These are phyloP conservation scores for Sporobolomyces phaffii DNA, from an alignment of 768 basidiomycete species.

Conservation along the genomic window DNA sequence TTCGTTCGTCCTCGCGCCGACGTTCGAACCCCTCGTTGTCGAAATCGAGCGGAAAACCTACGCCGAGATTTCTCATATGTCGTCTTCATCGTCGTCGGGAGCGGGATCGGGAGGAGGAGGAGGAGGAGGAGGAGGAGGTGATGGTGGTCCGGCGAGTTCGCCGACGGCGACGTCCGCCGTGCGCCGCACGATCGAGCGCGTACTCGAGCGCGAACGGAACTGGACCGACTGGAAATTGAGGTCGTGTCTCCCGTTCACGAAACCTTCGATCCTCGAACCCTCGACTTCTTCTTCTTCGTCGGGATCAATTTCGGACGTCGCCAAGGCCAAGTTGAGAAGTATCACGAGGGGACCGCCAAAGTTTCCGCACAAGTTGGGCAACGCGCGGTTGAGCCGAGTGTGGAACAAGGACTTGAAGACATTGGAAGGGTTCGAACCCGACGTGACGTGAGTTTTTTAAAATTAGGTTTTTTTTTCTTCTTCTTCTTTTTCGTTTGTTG, in stretches of 20 bases:
- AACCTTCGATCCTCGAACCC: conserved; percentile 57
- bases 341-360: background rate
- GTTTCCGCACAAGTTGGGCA: conserved; percentile 27
- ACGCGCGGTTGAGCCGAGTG: background rate
- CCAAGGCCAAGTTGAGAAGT: background rate
- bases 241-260: conserved; percentile 70
- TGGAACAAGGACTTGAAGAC: conserved; percentile 18
- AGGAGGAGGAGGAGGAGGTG: too few species aligned
- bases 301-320: background rate
- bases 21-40: conserved; percentile 65
- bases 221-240: conserved; percentile 88
- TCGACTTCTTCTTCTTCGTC: too few species aligned
- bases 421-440: conserved; percentile 13
- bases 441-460: background rate
- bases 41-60: conserved; percentile 59
- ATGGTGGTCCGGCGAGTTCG: too few species aligned
- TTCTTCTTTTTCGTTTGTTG: too few species aligned
- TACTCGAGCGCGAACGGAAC: conserved; percentile 76
- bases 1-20: conserved; percentile 45
- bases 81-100: too few species aligned
- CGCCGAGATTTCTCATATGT: too few species aligned
- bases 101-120: conserved; percentile 60
- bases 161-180: too few species aligned
- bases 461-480: too few species aligned
- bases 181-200: conserved; percentile 62